Evolutionary conservation across 805 yeast species (phyloP), one percentile per base, ranked within the genome.

Genomic region (Candida xiaguanensis): DNA sequence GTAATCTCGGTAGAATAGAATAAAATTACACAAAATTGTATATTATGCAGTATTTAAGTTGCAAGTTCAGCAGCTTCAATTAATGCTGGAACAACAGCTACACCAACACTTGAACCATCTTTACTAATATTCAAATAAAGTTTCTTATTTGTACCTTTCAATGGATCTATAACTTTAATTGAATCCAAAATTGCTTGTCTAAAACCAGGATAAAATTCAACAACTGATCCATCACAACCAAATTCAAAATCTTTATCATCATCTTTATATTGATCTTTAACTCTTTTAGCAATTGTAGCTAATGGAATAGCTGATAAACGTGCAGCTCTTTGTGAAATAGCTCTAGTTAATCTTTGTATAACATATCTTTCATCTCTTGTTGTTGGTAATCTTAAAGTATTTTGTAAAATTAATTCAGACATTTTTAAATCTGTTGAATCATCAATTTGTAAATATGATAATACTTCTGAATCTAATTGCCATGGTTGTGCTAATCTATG

Each of bases 31-130:
- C 24, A 20, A 20, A 20, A 20, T 7, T 20, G 9, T 20, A 20
- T 20, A 20, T 20, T 20, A 20, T 20, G 24, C 24, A 20, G 24
- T 20, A 20, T 9, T 20, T 25, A 25, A n/a, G 8, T 25, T 9
- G n/a, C 14, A 25, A 11, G 14, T n/a, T 25, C 28, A 31, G 9
- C 24, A 14, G 12, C 36, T 32, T 32, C 36, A 15, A 32, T 23
- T 23, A 32, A 32, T 15, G 36, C 36, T 14, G 36, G 36, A 8
- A 32, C 36, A 23, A 32, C 36, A 23, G 98, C 98, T 33, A 97
- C 98, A 48, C 99, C 99, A 31, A 90, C 96, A 44, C 96, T 96
- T 41, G 95, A 83, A 34, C 98, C 98, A 56, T 93, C 98, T 60
- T 87, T 86, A 22, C 97, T 93, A 49, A 90, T 81, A 46, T 80